These are phyloP conservation scores for Pleodorina starrii DNA, from an alignment of 139 green algal genomes.

Conservation along the genomic window DNA sequence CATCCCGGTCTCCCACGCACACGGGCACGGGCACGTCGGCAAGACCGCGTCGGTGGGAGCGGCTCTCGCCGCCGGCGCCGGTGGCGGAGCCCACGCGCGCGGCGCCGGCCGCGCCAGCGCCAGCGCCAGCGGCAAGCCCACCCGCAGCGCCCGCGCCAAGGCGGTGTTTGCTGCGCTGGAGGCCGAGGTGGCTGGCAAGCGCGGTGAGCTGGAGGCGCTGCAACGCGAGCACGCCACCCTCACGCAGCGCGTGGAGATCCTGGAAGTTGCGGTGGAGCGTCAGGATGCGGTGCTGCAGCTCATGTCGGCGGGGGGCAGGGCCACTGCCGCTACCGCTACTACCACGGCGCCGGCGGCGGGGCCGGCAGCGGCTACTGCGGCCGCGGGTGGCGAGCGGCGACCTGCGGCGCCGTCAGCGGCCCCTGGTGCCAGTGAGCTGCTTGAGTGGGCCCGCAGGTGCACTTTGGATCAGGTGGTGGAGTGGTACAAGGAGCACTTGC, in stretches of 20 bases:
- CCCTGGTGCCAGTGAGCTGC: not conserved
- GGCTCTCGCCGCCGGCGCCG: not conserved
- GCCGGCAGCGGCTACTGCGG: no score
- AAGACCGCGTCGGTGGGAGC: no score
- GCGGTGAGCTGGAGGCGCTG: slow-evolving; percentile 32
- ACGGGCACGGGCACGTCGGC: not conserved
- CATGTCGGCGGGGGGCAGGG: not conserved
- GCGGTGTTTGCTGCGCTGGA: slow-evolving; percentile 33
- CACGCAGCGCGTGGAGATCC: slow-evolving; percentile 30
- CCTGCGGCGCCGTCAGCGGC: not conserved
- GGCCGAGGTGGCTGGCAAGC: slow-evolving; percentile 31
- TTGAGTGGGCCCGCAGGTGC: slow-evolving; percentile 24
- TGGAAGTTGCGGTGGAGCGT: slow-evolving; percentile 37
- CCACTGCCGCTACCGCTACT: not conserved
- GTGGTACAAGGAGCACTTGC: slow-evolving; percentile 40
- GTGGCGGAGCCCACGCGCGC: not conserved
- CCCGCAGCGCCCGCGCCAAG: slow-evolving; percentile 8
- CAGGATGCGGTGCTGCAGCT: not conserved
- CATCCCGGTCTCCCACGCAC: not conserved
- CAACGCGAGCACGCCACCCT: slow-evolving; percentile 1
- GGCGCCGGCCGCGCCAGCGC: not conserved
- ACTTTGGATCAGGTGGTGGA: not conserved
- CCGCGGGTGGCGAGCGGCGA: not conserved
- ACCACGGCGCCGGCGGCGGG: not conserved
- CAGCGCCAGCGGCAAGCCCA: not conserved